Base-by-base conservation (phyloP, 305 asterid species). In the Solanum hybrid region DNA sequence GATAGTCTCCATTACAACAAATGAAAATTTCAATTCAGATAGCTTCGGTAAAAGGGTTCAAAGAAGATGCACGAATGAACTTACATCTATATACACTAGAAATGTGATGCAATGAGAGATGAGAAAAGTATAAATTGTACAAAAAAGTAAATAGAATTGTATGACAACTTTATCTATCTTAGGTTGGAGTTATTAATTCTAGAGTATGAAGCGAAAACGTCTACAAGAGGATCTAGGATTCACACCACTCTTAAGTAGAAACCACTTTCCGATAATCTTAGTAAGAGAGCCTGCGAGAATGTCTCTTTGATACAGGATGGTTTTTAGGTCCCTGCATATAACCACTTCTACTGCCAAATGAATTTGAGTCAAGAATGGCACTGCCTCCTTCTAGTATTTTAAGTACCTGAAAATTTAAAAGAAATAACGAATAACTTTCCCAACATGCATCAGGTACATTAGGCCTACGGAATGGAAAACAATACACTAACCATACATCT, bases 341-440 rank as follows among this genome's bases (percentile, higher is more conserved):
- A 61, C 95, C 97, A 88, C 96, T 96, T 92, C 94, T 93, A 91
- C 94, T 93, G 69, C 98, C 97, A 71, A 92, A 89, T 40, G 96
- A 90, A 64, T 89, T 90, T 33, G 96, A 90, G 67, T 90, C 87
- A 87, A 90, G 42, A 71, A 91, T 89, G 82, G 92, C 51, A 82
- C 91, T 91, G 88, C 94, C 97, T 88, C 96, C 95, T 93, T 96
- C 99, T 36, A 96, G 92, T 91, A 94, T 90, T 94, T 93, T 93
- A 42, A 96, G 96, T 42, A 96, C 95, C 98, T 96, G 88, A 20
- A 42, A 24, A n/a, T 88, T 81, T 24, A 57, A 42, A 89, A 5
- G 86, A 42, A 71, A 86, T n/a, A 18, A n/a, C 87, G 14, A 4
- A 37, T 36, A 46, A 2, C 8, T 20, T 88, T 89, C 74, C 36